Conservation (phyloP, 2,329 filamentous ascomycete genomes). For the Scedosporium minutisporum region DNA sequence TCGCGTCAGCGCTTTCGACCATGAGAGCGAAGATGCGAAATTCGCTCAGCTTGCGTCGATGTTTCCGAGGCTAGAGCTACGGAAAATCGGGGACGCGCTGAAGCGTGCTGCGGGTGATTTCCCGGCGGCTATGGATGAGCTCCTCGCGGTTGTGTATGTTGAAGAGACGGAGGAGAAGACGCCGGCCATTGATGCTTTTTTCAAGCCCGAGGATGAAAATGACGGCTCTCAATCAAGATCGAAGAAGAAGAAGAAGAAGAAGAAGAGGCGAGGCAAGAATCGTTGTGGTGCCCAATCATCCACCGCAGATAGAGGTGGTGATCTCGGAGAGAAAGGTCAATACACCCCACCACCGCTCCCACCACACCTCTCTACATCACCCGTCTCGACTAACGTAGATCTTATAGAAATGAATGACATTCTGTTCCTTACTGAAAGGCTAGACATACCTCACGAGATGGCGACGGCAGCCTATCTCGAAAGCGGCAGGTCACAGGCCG, state of each 20-base stretch:
- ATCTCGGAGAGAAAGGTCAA: not conserved
- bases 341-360: not conserved
- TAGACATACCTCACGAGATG: slow-evolving; percentile 30
- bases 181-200: slow-evolving; percentile 73
- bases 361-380: not conserved
- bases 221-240: slow-evolving; percentile 13
- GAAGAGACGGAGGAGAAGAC: slow-evolving; percentile 51
- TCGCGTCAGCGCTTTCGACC: too few species aligned
- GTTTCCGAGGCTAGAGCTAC: slow-evolving; percentile 59
- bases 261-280: slow-evolving; percentile 27
- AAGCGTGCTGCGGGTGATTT: slow-evolving; percentile 59
- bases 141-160: slow-evolving; percentile 72
- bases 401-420: slow-evolving; percentile 28
- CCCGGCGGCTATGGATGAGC: slow-evolving; percentile 63
- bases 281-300: not conserved
- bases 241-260: slow-evolving; percentile 28
- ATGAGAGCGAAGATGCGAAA: slow-evolving; percentile 44
- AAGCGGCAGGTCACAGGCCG: slow-evolving; percentile 26
- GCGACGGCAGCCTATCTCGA: slow-evolving; percentile 30
- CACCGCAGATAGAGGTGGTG: not conserved
- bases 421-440: slow-evolving; percentile 31
- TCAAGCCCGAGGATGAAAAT: slow-evolving; percentile 39
- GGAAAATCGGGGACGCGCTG: slow-evolving; percentile 57
- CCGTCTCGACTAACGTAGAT: not conserved
- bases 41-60: slow-evolving; percentile 54